Percentiles rank a stretch among this genome's conserved stretches.
Evolutionary conservation across 805 yeast species (phyloP).

Genomic region (Suhomyces canberraensis): DNA sequence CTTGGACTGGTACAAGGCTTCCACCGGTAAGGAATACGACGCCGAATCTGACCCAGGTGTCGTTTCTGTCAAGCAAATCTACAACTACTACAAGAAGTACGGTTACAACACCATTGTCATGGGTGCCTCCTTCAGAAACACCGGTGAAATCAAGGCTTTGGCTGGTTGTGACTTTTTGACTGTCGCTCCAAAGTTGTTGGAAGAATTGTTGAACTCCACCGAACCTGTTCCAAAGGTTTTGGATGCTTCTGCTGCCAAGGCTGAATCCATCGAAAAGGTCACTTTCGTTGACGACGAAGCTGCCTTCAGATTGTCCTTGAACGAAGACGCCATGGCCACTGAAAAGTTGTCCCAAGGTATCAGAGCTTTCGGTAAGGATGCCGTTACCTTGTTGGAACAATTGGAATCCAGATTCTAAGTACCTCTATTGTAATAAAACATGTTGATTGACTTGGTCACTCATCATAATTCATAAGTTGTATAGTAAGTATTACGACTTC

Average conservation of each 20-base stretch:
- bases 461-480: too few species aligned
- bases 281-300: conserved; percentile 83
- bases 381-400: conserved; percentile 68
- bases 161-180: conserved; percentile 98
- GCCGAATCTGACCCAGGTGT: conserved; percentile 95
- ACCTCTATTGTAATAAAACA: too few species aligned
- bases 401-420: conserved; percentile 56
- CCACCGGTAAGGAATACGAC: conserved; percentile 83
- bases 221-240: conserved; percentile 80
- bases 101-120: conserved; percentile 96
- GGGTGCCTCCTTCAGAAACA: conserved; percentile 99
- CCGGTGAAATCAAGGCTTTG: conserved; percentile 90
- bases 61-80: conserved; percentile 78
- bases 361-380: conserved; percentile 93
- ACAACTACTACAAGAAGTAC: conserved; percentile 96
- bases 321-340: conserved; percentile 98
- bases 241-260: conserved; percentile 55
- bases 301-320: conserved; percentile 81
- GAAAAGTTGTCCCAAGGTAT: conserved; percentile 98
- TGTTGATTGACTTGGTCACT: too few species aligned
- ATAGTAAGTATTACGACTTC: too few species aligned
- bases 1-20: conserved; percentile 95
- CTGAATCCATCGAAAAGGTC: conserved; percentile 56
- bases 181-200: conserved; percentile 88
- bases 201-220: conserved; percentile 75